Conservation (phyloP, 2,329 filamentous ascomycete species). For the Phoma sp. region DNA sequence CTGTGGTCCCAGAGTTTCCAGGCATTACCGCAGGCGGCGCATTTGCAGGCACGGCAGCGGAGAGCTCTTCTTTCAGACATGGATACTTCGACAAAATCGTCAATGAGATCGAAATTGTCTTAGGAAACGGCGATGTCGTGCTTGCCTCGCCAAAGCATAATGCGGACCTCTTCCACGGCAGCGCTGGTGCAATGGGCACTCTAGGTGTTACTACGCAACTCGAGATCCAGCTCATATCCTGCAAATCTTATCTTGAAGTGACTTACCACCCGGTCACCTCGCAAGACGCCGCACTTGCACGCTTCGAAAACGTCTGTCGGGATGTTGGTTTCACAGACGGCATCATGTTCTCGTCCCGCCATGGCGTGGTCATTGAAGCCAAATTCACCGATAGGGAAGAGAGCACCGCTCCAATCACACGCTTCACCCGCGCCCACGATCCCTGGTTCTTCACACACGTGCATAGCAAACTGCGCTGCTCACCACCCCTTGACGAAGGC, state of each 20-base stretch:
- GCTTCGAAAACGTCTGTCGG: background rate
- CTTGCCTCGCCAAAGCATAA: conserved; percentile 54
- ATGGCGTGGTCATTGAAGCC: conserved; percentile 17
- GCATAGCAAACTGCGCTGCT: conserved; percentile 6
- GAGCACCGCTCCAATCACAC: background rate
- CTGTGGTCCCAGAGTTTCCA: conserved; percentile 70
- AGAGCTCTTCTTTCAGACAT: conserved; percentile 67
- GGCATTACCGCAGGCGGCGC: conserved; percentile 70
- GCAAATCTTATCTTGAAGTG: conserved; percentile 63
- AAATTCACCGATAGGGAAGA: background rate
- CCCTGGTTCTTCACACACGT: conserved; percentile 76
- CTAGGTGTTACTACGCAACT: conserved; percentile 64
- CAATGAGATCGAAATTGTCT: conserved; percentile 65
- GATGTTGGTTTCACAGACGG: conserved; percentile 19
- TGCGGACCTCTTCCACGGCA: conserved; percentile 62
- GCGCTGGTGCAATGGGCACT: conserved; percentile 63
- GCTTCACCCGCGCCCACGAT: conserved; percentile 50
- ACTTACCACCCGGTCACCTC: conserved; percentile 62
- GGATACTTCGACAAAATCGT: conserved; percentile 69
- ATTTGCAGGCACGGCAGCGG: conserved; percentile 67
- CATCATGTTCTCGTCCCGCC: conserved; percentile 16
- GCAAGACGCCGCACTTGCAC: conserved; percentile 42
- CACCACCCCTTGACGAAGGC: background rate
- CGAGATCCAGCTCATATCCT: conserved; percentile 60
- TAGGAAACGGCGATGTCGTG: conserved; percentile 60